Percentiles rank a stretch among this genome's conserved stretches.
phyloP scores from a whole-genome alignment of 2,329 filamentous ascomycete species.

The Colletotrichum ledebouriae region DNA sequence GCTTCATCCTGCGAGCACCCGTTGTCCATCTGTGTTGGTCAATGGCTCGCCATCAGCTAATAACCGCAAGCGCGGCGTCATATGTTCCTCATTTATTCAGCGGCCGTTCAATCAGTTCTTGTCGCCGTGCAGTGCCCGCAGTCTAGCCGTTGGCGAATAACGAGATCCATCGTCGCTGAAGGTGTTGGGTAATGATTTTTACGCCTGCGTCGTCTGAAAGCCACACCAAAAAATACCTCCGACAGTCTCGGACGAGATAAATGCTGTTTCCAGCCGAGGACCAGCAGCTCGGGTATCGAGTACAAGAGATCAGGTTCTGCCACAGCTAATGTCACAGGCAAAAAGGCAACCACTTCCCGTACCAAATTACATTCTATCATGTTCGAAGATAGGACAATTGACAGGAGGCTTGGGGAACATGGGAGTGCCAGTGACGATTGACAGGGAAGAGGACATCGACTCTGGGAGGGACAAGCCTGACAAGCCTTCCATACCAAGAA shows the following conservation, averaged over 20 bases:
- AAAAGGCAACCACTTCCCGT: not conserved
- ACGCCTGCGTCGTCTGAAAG: conserved; percentile 35
- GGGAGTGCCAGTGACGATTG: conserved; percentile 31
- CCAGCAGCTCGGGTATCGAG: conserved; percentile 1
- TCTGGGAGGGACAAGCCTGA: conserved; percentile 19
- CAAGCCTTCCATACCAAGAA: conserved; percentile 35
- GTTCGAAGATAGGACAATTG: conserved; percentile 29
- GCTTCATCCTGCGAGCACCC: conserved; percentile 40
- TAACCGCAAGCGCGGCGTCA: conserved; percentile 30
- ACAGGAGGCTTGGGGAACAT: conserved; percentile 31
- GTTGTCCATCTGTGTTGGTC: conserved; percentile 33
- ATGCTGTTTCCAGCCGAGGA: conserved; percentile 35
- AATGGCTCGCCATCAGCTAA: conserved; percentile 39
- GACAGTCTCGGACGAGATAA: conserved; percentile 39
- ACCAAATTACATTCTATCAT: not conserved
- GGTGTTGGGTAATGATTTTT: conserved; percentile 1
- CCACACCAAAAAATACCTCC: conserved; percentile 16
- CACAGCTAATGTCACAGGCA: conserved; percentile 28
- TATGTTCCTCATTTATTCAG: not conserved
- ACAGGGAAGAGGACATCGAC: conserved; percentile 11
- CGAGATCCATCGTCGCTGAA: conserved; percentile 4
- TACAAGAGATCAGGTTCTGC: conserved; percentile 20
- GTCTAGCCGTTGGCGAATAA: not conserved
- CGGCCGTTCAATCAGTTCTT: not conserved
- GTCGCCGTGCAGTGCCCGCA: not conserved